These are phyloP conservation scores for Cajanus cajan DNA, from an alignment of 306 rosid species.

Conservation along the genomic window DNA sequence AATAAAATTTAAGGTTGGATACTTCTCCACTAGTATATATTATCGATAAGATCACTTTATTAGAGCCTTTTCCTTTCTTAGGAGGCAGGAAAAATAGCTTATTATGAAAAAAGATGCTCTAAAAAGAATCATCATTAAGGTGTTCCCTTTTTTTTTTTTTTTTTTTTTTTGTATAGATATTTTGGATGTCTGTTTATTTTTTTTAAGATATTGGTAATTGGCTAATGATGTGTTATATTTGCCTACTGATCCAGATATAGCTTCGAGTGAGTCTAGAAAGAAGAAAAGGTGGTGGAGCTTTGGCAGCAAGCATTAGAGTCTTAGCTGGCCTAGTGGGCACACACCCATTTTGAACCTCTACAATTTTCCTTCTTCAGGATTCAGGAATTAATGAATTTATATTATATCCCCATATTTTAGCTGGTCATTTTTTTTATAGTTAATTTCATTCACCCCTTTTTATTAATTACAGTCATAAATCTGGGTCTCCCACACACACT, in stretches of 20 bases:
- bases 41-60: not conserved
- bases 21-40: not conserved
- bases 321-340: not conserved
- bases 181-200: not conserved
- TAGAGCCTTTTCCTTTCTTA: not conserved
- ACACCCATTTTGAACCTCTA: constrained; percentile 22
- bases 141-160: not conserved
- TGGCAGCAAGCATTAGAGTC: constrained; percentile 53
- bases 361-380: constrained; percentile 13
- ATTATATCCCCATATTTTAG: not conserved
- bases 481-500: not conserved
- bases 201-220: not conserved
- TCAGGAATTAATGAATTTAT: not conserved
- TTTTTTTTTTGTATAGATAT: too few species aligned
- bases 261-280: constrained; percentile 55
- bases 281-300: constrained; percentile 74
- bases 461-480: not conserved
- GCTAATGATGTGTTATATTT: not conserved
- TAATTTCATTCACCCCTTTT: constrained; percentile 17
- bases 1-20: not conserved
- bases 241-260: constrained; percentile 40
- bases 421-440: constrained; percentile 18
- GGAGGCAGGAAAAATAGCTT: not conserved
- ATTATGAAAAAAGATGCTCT: not conserved
- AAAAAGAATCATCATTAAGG: not conserved